phyloP scores from a whole-genome alignment of 345 rosid genomes.

The Syzygium aromaticum region DNA sequence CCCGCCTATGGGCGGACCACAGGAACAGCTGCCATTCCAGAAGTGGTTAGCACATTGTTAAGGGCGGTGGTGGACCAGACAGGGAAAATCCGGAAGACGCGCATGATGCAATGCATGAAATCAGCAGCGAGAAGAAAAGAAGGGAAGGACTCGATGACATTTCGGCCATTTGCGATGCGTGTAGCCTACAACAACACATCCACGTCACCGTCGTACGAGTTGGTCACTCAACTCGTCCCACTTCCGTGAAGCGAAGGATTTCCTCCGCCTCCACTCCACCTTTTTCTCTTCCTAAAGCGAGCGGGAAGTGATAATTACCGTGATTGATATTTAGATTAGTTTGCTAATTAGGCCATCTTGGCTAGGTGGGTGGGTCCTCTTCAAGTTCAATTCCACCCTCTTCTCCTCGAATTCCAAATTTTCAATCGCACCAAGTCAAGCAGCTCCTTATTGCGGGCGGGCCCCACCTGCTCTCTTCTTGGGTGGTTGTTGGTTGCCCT shows the following conservation, averaged over 20 bases:
- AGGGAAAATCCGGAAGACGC: neutral
- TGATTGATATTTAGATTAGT: neutral
- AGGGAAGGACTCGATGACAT: neutral
- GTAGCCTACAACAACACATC: neutral
- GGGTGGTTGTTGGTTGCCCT: neutral
- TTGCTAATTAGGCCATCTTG: neutral
- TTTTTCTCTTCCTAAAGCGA: neutral
- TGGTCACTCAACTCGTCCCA: neutral
- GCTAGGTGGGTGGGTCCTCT: neutral
- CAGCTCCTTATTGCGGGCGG: neutral
- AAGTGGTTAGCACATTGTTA: neutral
- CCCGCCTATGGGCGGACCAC: neutral
- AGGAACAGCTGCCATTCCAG: neutral
- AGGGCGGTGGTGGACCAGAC: neutral
- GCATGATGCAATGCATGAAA: neutral
- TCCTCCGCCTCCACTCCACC: neutral
- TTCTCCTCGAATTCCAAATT: neutral
- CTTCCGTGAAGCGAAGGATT: neutral
- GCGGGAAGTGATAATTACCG: neutral
- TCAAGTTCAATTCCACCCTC: neutral
- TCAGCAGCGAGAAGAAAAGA: neutral
- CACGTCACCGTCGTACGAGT: neutral
- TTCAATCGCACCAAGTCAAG: neutral
- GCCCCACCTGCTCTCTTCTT: neutral
- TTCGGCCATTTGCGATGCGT: neutral